phyloP scores from a whole-genome alignment of 129 eudicot genomes.

The Centaurea solstitialis region DNA sequence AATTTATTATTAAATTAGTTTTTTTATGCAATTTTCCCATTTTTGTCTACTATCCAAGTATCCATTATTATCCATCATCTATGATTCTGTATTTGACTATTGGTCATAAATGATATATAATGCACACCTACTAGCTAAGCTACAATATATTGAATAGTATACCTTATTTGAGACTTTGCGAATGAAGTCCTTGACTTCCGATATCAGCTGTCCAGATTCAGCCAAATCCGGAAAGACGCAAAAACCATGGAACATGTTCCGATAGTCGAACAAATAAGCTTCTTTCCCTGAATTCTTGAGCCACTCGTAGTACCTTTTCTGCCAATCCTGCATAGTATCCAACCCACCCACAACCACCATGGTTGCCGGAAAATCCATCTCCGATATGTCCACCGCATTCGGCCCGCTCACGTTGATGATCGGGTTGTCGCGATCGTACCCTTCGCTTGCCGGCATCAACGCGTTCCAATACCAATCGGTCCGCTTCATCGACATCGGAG shows the following conservation, averaged over 20 bases:
- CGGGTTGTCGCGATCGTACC: slow-evolving; percentile 13
- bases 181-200: slow-evolving; percentile 11
- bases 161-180: not conserved
- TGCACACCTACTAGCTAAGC: no score
- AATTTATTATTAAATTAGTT: no score
- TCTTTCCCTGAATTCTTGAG: slow-evolving; percentile 18
- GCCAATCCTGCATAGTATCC: slow-evolving; percentile 16
- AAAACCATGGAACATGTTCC: slow-evolving; percentile 29
- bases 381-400: slow-evolving; percentile 26
- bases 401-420: slow-evolving; percentile 28
- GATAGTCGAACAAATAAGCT: slow-evolving; percentile 25
- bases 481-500: slow-evolving; percentile 6
- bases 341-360: slow-evolving; percentile 21
- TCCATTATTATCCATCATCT: no score
- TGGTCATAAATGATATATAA: no score
- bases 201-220: slow-evolving; percentile 9
- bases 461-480: slow-evolving; percentile 35
- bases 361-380: slow-evolving; percentile 22
- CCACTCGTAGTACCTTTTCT: slow-evolving; percentile 30
- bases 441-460: slow-evolving; percentile 20
- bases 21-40: no score
- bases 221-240: slow-evolving; percentile 30
- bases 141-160: no score
- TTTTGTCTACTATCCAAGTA: no score
- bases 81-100: no score